Base-by-base conservation (phyloP, 257 asterid genomes). In the Penstemon barbatus region DNA sequence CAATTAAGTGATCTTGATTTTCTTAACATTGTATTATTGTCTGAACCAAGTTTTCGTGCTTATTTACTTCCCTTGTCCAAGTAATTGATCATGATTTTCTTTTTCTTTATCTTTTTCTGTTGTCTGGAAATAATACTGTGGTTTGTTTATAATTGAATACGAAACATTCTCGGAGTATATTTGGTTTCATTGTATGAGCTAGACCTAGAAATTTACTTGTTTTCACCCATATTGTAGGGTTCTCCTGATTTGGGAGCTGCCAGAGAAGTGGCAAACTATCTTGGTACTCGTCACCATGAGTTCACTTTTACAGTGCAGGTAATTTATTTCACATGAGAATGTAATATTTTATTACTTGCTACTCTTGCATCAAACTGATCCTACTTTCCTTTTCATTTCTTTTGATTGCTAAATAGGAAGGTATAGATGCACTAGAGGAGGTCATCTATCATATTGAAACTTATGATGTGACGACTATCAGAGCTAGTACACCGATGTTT, bases 401-500 rank as follows among this genome's bases (percentile, higher is more conserved):
- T 78, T 66, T 70, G 62, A 62, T 78, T 80, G 61, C 79, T 59
- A 75, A 76, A 77, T 74, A 94, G 99, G 99, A 94, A 85, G 99
- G 99, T 69, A 77, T 94, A 49, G 99, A 94, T 83, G 99, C 99
- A 50, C 63, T 94, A 65, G 99, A 86, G 74, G 96, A 94, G 85
- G 99, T 94, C 69, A 91, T 94, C 66, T 89, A 94, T 82, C 99
- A 94, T 52, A 65, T 73, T 71, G 99, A 94, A 84, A 94, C 99
- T 52, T 94, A 94, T 76, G 99, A 94, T 42, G 99, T 94, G 84
- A 94, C 99, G 25, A 94, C 97, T 45, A 78, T 94, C 76, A 78
- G 99, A 77, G 99, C 99, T 87, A 94, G 98, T 65, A 94, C 98
- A 4, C 99, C 98, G 36, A 92, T 92, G 98, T 92, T 89, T 84